These are phyloP conservation scores for Benincasa hispida DNA, from an alignment of 306 rosid genomes.

Conservation along the genomic window DNA sequence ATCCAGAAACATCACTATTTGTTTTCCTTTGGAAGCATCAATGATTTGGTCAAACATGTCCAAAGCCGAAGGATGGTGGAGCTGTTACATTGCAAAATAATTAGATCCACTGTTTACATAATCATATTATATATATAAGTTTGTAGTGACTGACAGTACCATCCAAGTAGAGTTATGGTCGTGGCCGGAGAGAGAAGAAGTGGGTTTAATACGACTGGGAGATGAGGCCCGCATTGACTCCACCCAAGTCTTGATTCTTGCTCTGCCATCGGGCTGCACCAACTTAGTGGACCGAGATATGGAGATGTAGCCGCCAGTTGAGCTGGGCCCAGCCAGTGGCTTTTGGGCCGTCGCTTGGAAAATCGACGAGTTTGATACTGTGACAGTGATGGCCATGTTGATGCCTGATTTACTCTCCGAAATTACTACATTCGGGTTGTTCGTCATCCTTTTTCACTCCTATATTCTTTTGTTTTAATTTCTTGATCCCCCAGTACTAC, in stretches of 20 bases:
- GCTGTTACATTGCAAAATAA: slow-evolving; percentile 19
- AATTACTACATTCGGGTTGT: slow-evolving; percentile 56
- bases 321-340: slow-evolving; percentile 31
- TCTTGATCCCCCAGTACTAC: too few relatives aligned
- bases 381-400: slow-evolving; percentile 20
- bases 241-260: slow-evolving; percentile 55
- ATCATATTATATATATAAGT: too few relatives aligned
- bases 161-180: slow-evolving; percentile 46
- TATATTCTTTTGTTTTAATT: too few relatives aligned
- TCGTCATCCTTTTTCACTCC: slow-evolving; percentile 17
- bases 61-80: slow-evolving; percentile 72
- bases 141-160: slow-evolving; percentile 1
- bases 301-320: slow-evolving; percentile 29
- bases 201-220: slow-evolving; percentile 48
- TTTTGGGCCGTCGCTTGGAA: slow-evolving; percentile 32
- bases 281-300: slow-evolving; percentile 34
- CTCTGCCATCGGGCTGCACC: slow-evolving; percentile 40
- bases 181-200: slow-evolving; percentile 30
- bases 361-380: slow-evolving; percentile 24
- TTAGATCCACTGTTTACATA: too few relatives aligned
- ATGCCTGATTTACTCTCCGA: slow-evolving; percentile 26
- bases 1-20: slow-evolving; percentile 77
- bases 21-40: slow-evolving; percentile 68
- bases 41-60: slow-evolving; percentile 67
- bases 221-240: slow-evolving; percentile 94